A percentile compares a stretch with the other conserved stretches of the same genome.
Evolutionary conservation across 139 green algal genomes (phyloP).

Genomic region (Picochlorum sp.): DNA sequence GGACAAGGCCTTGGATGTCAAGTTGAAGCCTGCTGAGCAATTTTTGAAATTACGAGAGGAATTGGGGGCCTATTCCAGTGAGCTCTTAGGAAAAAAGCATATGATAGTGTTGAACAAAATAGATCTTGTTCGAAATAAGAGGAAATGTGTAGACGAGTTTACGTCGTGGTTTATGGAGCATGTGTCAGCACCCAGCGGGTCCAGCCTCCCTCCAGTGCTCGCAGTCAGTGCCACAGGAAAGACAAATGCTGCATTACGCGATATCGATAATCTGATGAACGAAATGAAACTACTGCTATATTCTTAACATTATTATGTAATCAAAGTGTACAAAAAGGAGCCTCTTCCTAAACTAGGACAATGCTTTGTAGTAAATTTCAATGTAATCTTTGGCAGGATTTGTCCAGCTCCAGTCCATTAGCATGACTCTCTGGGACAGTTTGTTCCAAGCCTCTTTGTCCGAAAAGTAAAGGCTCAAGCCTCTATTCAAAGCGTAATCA

Average conservation of each 20-base stretch:
- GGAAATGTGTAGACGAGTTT: not conserved
- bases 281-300: not conserved
- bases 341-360: conserved; percentile 21
- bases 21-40: conserved; percentile 33
- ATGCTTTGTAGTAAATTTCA: conserved; percentile 88
- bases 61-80: conserved; percentile 35
- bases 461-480: conserved; percentile 67
- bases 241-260: not conserved
- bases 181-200: not conserved
- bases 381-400: conserved; percentile 90
- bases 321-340: not conserved
- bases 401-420: conserved; percentile 92
- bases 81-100: conserved; percentile 21
- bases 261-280: conserved; percentile 1
- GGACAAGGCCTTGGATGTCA: conserved; percentile 2
- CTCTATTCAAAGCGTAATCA: conserved; percentile 90
- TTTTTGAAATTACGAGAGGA: conserved; percentile 48
- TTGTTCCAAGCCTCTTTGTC: conserved; percentile 59
- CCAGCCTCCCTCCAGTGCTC: not conserved
- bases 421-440: conserved; percentile 55
- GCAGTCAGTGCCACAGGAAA: not conserved
- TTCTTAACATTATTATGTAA: not conserved
- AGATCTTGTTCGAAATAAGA: conserved; percentile 23
- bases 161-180: not conserved
- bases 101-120: conserved; percentile 66